Evolutionary conservation across 1,139 yeast species (phyloP).

Genomic region (Suhomyces anneliseae): DNA sequence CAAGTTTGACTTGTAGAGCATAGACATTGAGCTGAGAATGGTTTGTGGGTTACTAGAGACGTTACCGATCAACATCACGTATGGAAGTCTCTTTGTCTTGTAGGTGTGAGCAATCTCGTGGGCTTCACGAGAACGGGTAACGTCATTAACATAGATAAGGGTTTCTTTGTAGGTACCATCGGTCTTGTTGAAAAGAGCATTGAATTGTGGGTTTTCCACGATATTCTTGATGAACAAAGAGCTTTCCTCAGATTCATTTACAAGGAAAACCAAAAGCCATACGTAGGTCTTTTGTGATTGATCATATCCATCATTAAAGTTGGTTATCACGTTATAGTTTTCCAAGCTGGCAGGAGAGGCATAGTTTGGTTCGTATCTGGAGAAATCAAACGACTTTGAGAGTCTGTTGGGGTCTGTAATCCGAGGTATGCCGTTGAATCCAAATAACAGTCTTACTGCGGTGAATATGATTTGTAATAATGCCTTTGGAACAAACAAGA

Average conservation of each 20-base stretch:
- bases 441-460: constrained; percentile 33
- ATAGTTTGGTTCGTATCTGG: constrained; percentile 13
- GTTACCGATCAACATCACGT: constrained; percentile 47
- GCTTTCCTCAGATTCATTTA: constrained; percentile 36
- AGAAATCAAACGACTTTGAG: constrained; percentile 16
- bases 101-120: constrained; percentile 51
- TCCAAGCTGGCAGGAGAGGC: constrained; percentile 2
- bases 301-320: constrained; percentile 49
- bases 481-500: constrained; percentile 48
- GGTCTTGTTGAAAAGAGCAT: constrained; percentile 32
- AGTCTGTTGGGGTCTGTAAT: constrained; percentile 12
- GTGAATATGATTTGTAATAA: constrained; percentile 36
- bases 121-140: constrained; percentile 47
- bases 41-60: constrained; percentile 51
- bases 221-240: constrained; percentile 28
- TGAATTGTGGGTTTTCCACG: constrained; percentile 29
- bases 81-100: constrained; percentile 43
- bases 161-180: constrained; percentile 40
- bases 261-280: constrained; percentile 47
- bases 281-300: constrained; percentile 38
- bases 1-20: constrained; percentile 43
- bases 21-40: constrained; percentile 51
- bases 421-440: constrained; percentile 12
- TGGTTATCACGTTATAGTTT: constrained; percentile 5
- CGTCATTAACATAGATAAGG: constrained; percentile 41